Evolutionary conservation across 2,329 filamentous ascomycete species (phyloP).

Genomic region (Eurotiales sp.): DNA sequence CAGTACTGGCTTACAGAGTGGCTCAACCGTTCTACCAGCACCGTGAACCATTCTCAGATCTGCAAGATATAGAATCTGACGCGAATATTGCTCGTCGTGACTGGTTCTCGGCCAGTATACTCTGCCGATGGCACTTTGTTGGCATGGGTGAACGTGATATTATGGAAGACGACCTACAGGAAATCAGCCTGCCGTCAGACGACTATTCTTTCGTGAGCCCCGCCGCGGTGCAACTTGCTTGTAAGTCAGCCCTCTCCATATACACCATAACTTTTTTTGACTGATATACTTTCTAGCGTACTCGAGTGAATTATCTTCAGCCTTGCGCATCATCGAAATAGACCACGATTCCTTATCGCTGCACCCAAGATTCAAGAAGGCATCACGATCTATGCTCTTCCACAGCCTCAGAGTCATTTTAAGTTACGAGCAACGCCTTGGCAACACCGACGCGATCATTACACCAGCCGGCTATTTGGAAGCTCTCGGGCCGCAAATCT

Average conservation of each 20-base stretch:
- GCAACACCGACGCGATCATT: constrained; percentile 5
- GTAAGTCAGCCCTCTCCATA: constrained; percentile 34
- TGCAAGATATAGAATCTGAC: constrained; percentile 38
- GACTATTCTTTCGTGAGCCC: constrained; percentile 36
- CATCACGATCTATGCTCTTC: constrained; percentile 13
- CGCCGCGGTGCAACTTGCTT: constrained; percentile 33
- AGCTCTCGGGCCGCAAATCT: constrained; percentile 38
- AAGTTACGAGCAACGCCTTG: constrained; percentile 9
- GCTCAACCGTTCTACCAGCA: constrained; percentile 38
- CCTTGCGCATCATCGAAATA: constrained; percentile 13
- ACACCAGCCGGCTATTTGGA: constrained; percentile 25
- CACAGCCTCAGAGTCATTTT: constrained; percentile 8
- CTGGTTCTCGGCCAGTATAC: constrained; percentile 38
- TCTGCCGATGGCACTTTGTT: constrained; percentile 41
- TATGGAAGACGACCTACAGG: constrained; percentile 28
- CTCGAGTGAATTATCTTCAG: constrained; percentile 13
- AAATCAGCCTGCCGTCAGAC: constrained; percentile 37
- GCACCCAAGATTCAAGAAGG: constrained; percentile 13
- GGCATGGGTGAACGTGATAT: constrained; percentile 39
- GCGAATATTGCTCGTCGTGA: constrained; percentile 37
- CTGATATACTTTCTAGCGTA: constrained; percentile 5
- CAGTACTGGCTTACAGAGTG: constrained; percentile 36
- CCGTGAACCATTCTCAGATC: constrained; percentile 30
- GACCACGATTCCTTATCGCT: constrained; percentile 11
- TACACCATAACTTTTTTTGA: neutral